Evolutionary conservation across 2,329 filamentous ascomycete species (phyloP), one percentile per base, ranked within the genome.

Genomic region (Pestalotiopsis fici): DNA sequence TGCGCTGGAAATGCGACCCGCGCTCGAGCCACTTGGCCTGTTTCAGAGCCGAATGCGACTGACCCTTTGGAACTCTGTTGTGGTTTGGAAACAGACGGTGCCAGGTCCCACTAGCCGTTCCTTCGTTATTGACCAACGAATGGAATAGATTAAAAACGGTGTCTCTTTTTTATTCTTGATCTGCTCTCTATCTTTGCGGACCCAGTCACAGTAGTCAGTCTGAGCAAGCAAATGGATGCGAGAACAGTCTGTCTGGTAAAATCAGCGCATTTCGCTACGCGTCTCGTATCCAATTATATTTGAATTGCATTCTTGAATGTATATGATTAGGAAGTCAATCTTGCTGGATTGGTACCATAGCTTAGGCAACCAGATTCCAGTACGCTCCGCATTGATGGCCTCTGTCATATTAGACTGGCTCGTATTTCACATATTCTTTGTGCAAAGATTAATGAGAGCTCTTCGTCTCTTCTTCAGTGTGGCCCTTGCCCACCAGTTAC

Each of bases 21-120:
- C 57, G 57, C 57, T 59, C 31, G 57, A 31, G 57, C 57, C 57
- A 59, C 57, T 59, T 37, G 25, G 57, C 25, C 57, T 37, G 57
- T 59, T 59, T 59, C 57, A 59, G 57, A 37, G 31, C 9, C 13
- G n/a, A 31, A 59, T 21, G 25, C 43, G 43, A 50, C 43, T 50
- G 43, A 31, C 57, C 27, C 57, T 59, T 27, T 59, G 57, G 27
- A 35, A 59, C 57, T 31, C 31, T 59, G 25, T 59, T 59, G n/a
- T 50, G 43, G 43, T 50, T 59, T 59, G 27, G 55, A 57, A 57
- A 57, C 55, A 57, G 21, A 27, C 18, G 21, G 23, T 57, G 27
- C 55, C n/a, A 27, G 55, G 55, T 57, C 18, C 55, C 55, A 57
- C 55, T 28, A 57, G 27, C 27, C 23, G 27, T 57, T 28, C 55